These are phyloP conservation scores for Umbilicus rupestris DNA, from an alignment of 164 flowering plant species.

Conservation along the genomic window DNA sequence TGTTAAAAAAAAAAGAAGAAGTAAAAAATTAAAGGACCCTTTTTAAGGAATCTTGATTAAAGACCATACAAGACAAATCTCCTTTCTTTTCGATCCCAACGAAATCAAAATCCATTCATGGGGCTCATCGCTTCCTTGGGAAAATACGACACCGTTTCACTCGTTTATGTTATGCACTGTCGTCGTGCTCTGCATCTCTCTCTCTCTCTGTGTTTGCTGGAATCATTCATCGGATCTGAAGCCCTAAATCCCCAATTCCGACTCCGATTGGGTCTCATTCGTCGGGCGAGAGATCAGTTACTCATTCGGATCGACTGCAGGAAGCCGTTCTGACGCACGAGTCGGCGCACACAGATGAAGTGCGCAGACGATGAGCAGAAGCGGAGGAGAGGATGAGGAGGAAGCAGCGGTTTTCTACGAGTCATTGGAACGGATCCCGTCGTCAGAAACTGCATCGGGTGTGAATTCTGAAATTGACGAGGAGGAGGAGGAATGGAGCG, in stretches of 20 bases:
- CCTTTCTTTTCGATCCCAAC: no score
- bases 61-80: no score
- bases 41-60: no score
- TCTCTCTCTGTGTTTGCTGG: background rate
- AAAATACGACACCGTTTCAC: background rate
- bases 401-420: constrained; percentile 71
- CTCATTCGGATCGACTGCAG: constrained; percentile 19
- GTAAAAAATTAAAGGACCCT: no score
- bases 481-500: constrained; percentile 33
- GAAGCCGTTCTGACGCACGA: background rate
- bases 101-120: no score
- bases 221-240: constrained; percentile 4
- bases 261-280: no score
- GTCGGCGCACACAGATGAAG: constrained; percentile 22
- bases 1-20: no score
- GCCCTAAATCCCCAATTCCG: background rate
- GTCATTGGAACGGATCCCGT: constrained; percentile 74
- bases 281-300: no score
- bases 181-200: background rate
- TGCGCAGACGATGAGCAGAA: constrained; percentile 46
- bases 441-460: constrained; percentile 37
- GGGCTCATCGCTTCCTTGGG: no score
- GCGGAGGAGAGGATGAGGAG: constrained; percentile 31
- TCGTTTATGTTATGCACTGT: background rate
- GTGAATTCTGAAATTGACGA: constrained; percentile 24